Base-by-base conservation (phyloP, 257 asterid genomes). In the Lithospermum erythrorhizon region DNA sequence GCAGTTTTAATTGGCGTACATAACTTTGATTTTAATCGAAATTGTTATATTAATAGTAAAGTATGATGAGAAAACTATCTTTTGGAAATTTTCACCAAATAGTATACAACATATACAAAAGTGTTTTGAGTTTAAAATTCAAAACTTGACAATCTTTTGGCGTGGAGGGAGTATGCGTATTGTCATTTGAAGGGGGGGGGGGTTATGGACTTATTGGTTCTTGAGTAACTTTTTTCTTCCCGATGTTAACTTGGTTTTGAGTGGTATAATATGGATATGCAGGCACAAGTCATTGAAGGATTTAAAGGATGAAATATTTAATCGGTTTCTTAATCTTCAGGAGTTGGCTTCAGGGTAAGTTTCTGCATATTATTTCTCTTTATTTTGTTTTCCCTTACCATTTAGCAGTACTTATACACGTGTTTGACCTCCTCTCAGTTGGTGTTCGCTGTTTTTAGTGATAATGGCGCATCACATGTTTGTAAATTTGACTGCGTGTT, bases 291-390 rank as follows among this genome's bases (percentile, higher is more conserved):
- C 85, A 25, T 66, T 84, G 70, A 91, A 91, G 82, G 94, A 88
- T 78, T 86, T 91, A 78, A 86, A 77, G 65, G 94, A 79, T 62
- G 86, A 79, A 57, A 72, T 91, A 67, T 65, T 67, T 61, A 76
- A 70, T 37, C 93, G 89, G 65, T 80, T 79, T 73, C 55, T 65
- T 59, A 72, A 79, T 70, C 72, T 81, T 18, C 65, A 48, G 81
- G 97, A 91, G 70, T 60, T 91, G 81, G 87, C 94, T 62, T 71
- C 95, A 52, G 98, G 98, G 98, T 91, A 62, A 75, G 89, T 68
- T 62, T 25, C 27, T 6, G 14, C 45, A 6, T 63, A 45, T 4
- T 30, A 8, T 6, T 60, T 10, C 45, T 35, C 45, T 35, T 10
- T 35, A 2, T 35, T 1, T 37, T 22, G 49, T 27, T 22, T 7